phyloP scores from a whole-genome alignment of 495 filamentous ascomycete species.

The Penicillium angulare region DNA sequence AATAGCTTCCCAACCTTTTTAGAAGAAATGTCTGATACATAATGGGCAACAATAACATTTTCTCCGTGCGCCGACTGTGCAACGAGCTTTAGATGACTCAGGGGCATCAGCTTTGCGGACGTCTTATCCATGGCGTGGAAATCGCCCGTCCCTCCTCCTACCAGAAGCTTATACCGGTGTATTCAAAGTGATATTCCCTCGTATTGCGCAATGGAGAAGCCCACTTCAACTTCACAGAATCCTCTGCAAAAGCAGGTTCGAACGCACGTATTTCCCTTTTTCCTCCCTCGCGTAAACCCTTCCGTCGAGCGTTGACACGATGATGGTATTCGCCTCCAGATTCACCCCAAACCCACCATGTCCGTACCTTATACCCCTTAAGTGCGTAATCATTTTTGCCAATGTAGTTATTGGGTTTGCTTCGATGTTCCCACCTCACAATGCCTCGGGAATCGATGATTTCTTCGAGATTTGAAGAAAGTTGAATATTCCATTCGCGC shows the following conservation, averaged over 20 bases:
- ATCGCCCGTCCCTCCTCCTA: conserved; percentile 19
- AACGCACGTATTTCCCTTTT: not conserved
- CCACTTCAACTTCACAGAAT: conserved; percentile 9
- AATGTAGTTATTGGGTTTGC: conserved; percentile 8
- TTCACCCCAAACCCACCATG: conserved; percentile 16
- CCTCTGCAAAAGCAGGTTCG: conserved; percentile 5
- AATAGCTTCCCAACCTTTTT: conserved; percentile 9
- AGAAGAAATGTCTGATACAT: not conserved
- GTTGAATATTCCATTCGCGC: conserved; percentile 15
- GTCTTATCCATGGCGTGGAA: not conserved
- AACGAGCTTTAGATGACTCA: conserved; percentile 15
- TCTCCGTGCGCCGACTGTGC: not conserved
- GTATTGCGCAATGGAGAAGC: conserved; percentile 3
- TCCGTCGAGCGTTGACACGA: conserved; percentile 10
- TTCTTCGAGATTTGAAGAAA: conserved; percentile 1
- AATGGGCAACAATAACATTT: conserved; percentile 5
- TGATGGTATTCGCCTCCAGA: conserved; percentile 11
- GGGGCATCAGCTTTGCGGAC: conserved; percentile 9
- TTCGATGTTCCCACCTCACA: conserved; percentile 13
- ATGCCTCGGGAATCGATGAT: conserved; percentile 17
- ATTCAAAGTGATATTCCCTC: conserved; percentile 9
- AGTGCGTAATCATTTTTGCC: conserved; percentile 4
- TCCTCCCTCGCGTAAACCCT: not conserved
- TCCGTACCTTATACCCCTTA: conserved; percentile 18
- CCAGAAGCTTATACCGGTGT: conserved; percentile 8